A percentile compares a stretch with the other conserved stretches of the same genome.
Evolutionary conservation across 108 stramenopile genomes (phyloP).

Genomic region (Chaetoceros muelleri): DNA sequence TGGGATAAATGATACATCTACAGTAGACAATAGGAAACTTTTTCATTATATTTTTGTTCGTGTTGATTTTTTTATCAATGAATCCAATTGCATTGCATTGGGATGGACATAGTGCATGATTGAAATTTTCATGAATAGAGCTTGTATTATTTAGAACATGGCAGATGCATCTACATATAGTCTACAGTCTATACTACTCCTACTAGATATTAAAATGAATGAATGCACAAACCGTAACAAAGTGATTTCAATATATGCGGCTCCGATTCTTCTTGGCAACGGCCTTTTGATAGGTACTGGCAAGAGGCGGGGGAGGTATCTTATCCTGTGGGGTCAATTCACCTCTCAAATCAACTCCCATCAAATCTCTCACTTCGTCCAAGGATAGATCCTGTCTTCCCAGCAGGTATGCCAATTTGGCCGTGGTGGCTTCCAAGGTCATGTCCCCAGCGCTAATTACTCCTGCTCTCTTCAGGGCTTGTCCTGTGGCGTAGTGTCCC

Average conservation of each 20-base stretch:
- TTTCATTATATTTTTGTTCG: slow-evolving; percentile 15
- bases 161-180: no score
- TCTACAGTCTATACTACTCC: no score
- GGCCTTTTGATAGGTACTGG: slow-evolving; percentile 47
- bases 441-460: slow-evolving; percentile 89
- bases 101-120: background rate
- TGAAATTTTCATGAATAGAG: no score
- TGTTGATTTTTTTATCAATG: slow-evolving; percentile 1
- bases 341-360: slow-evolving; percentile 63
- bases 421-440: slow-evolving; percentile 89
- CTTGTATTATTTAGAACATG: no score
- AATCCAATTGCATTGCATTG: background rate
- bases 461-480: slow-evolving; percentile 60
- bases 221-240: no score
- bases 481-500: slow-evolving; percentile 88
- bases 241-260: no score
- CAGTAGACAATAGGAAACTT: slow-evolving; percentile 4
- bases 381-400: slow-evolving; percentile 50
- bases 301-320: slow-evolving; percentile 54
- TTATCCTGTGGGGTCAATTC: slow-evolving; percentile 58
- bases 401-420: slow-evolving; percentile 89
- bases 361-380: slow-evolving; percentile 48
- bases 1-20: slow-evolving; percentile 30
- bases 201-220: no score
- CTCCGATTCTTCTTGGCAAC: slow-evolving; percentile 18